These are phyloP conservation scores for Penicillium frequentans DNA, from an alignment of 2,329 filamentous ascomycete species.

Conservation along the genomic window DNA sequence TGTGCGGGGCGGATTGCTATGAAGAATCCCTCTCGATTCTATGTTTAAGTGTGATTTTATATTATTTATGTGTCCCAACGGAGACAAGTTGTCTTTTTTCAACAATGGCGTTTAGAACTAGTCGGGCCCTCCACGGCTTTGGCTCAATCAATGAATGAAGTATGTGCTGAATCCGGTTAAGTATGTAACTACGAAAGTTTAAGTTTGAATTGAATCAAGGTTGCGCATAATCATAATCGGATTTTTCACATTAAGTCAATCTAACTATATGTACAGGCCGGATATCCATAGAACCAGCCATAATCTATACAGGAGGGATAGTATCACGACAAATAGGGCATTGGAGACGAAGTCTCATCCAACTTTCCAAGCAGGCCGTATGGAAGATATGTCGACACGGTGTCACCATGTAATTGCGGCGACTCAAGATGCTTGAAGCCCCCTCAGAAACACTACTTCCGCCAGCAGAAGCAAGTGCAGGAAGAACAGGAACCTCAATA, in stretches of 20 bases:
- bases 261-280: neutral
- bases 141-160: constrained; percentile 1
- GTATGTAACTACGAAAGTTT: neutral
- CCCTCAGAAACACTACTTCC: constrained; percentile 43
- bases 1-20: neutral
- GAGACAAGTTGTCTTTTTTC: constrained; percentile 19
- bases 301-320: constrained; percentile 71
- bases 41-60: constrained; percentile 14
- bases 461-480: constrained; percentile 51
- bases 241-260: neutral
- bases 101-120: constrained; percentile 23
- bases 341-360: constrained; percentile 91
- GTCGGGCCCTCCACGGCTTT: constrained; percentile 15
- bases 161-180: neutral
- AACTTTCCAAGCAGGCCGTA: constrained; percentile 84
- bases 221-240: neutral
- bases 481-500: constrained; percentile 81
- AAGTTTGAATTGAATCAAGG: neutral
- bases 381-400: constrained; percentile 97
- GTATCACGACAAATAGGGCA: constrained; percentile 94
- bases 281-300: neutral
- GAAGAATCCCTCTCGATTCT: neutral
- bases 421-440: constrained; percentile 67
- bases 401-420: constrained; percentile 92
- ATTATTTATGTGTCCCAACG: constrained; percentile 1